phyloP scores from a whole-genome alignment of 2,329 filamentous ascomycete species.

The Cercospora janseana region DNA sequence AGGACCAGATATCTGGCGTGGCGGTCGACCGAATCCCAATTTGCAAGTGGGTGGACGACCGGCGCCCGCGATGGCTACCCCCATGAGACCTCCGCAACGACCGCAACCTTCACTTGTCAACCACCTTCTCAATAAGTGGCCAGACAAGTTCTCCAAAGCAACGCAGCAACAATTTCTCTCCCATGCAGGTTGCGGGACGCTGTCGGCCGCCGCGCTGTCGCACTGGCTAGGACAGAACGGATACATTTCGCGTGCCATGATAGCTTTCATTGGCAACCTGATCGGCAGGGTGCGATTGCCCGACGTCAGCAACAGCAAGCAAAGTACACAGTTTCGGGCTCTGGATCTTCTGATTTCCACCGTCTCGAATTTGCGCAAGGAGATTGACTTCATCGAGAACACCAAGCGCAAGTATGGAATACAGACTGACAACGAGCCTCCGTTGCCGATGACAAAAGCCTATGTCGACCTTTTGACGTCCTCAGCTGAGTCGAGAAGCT shows the following conservation, averaged over 20 bases:
- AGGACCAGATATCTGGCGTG: slow-evolving; percentile 43
- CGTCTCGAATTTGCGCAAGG: slow-evolving; percentile 64
- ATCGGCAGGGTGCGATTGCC: slow-evolving; percentile 62
- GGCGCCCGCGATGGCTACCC: slow-evolving; percentile 18
- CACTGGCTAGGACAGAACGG: slow-evolving; percentile 71
- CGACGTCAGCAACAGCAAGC: slow-evolving; percentile 43
- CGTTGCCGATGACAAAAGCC: slow-evolving; percentile 52
- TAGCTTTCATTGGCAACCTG: slow-evolving; percentile 64
- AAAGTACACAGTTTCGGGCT: slow-evolving; percentile 55
- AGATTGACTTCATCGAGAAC: slow-evolving; percentile 66
- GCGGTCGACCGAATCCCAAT: slow-evolving; percentile 50
- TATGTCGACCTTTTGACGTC: slow-evolving; percentile 61
- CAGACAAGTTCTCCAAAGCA: slow-evolving; percentile 52
- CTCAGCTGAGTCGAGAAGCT: slow-evolving; percentile 51
- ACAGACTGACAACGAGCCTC: slow-evolving; percentile 46
- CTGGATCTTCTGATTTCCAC: slow-evolving; percentile 63
- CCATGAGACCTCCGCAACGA: slow-evolving; percentile 21
- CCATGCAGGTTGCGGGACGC: slow-evolving; percentile 61
- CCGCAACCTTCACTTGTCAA: slow-evolving; percentile 53
- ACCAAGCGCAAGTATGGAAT: slow-evolving; percentile 62
- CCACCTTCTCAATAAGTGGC: slow-evolving; percentile 55
- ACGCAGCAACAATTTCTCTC: slow-evolving; percentile 67
- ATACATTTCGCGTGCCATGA: slow-evolving; percentile 68
- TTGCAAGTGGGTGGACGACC: slow-evolving; percentile 42
- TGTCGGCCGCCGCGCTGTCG: slow-evolving; percentile 56